A percentile compares a stretch with the other conserved stretches of the same genome.
phyloP scores from a whole-genome alignment of 2,329 filamentous ascomycete species.

The Myriosclerotinia curreyana region DNA sequence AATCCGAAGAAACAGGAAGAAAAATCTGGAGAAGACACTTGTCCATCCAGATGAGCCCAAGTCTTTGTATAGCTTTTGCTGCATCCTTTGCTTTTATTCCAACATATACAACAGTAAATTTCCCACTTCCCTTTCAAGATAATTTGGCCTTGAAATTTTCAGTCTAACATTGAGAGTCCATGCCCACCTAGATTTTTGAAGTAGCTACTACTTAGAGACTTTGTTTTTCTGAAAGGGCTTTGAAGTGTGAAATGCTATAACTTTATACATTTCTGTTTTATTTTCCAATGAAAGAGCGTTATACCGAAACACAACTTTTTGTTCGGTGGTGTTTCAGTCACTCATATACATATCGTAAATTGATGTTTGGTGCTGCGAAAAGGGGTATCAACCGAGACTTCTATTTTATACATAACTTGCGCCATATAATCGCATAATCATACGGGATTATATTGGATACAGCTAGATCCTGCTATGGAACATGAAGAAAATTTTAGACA shows the following conservation, averaged over 20 bases:
- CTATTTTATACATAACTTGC: background rate
- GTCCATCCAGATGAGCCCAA: no score
- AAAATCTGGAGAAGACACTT: background rate
- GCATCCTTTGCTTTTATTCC: background rate
- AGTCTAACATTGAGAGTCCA: background rate
- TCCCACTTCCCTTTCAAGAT: background rate
- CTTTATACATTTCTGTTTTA: no score
- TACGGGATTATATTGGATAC: background rate
- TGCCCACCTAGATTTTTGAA: background rate
- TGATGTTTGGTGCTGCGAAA: background rate
- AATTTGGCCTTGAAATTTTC: background rate
- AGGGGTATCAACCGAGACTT: background rate
- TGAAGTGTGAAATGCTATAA: background rate
- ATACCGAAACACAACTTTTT: background rate
- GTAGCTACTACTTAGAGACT: background rate
- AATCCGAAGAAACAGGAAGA: no score
- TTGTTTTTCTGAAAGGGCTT: background rate
- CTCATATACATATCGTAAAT: background rate
- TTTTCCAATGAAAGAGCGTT: background rate
- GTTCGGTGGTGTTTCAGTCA: background rate
- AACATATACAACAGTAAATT: background rate
- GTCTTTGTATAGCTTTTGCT: no score
- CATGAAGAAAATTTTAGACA: background rate
- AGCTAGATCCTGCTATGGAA: background rate
- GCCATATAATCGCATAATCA: no score